Evolutionary conservation across 768 basidiomycete genomes (phyloP), one percentile per base, ranked within the genome.

Genomic region (Tricholoma saponaceum): DNA sequence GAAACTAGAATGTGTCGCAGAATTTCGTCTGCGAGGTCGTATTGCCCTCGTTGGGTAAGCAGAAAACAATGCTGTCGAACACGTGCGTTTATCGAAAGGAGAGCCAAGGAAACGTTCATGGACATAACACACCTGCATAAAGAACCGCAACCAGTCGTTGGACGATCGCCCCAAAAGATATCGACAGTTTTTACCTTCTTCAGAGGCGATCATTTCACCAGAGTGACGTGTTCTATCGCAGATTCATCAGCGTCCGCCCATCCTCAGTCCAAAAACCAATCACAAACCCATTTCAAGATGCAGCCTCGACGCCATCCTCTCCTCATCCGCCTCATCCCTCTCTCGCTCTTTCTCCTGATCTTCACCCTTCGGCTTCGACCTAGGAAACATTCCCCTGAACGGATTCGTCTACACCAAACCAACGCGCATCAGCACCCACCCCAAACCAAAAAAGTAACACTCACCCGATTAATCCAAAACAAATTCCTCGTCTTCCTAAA

Each of bases 401-500:
- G 82, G 81, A 64, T 81, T 78, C 49, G 72, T 76, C 80, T 76
- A 59, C 28, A 53, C 39, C 54, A 63, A 41, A 46, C 10, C 52
- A 33, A 18, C 41, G 50, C 25, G 8, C 28, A 18, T 16, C 39
- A 55, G 58, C 30, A 37, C 50, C 41, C 33, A 47, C n/a, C n/a
- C n/a, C n/a, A n/a, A n/a, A n/a, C n/a, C n/a, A 20, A 46, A 18
- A 39, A 55, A 5, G 22, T 25, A 18, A 4, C 20, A 72, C 84
- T 63, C 58, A 94, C 94, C 63, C 87, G 74, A 25, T 86, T 86
- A 2, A 87, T 85, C 63, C 88, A 78, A 67, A 96, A 99, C 60
- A 98, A 68, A 59, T 86, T 83, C 59, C 87, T 81, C 0, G 95
- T 95, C 74, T 94, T 87, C 53, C 96, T 76, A 73, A 95, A 98